These are phyloP conservation scores for Carpinus viminea DNA, from an alignment of 306 rosid genomes.

Conservation along the genomic window DNA sequence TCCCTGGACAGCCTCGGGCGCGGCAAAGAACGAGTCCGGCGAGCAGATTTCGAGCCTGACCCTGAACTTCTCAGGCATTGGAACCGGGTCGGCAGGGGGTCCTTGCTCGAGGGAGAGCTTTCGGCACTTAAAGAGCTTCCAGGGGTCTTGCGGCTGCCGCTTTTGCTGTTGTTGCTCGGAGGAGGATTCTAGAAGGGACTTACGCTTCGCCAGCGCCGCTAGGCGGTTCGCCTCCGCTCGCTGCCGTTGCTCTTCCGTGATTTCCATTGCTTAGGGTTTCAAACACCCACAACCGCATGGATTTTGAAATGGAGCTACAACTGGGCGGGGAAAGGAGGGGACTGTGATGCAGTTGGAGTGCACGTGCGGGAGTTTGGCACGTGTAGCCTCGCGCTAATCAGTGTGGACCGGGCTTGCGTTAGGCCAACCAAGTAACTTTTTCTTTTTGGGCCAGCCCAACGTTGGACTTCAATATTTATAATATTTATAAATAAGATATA, in stretches of 20 bases:
- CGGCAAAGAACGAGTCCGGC: conserved; percentile 64
- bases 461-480: too few species aligned
- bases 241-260: conserved; percentile 70
- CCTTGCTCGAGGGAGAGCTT: conserved; percentile 44
- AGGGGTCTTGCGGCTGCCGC: conserved; percentile 27
- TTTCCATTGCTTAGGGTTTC: conserved; percentile 35
- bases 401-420: background rate
- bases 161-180: conserved; percentile 12
- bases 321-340: background rate
- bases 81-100: background rate
- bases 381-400: background rate
- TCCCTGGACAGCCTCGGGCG: conserved; percentile 44
- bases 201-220: conserved; percentile 81
- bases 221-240: conserved; percentile 73
- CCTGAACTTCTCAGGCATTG: conserved; percentile 38
- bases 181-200: conserved; percentile 50
- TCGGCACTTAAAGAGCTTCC: conserved; percentile 76
- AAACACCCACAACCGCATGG: background rate
- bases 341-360: background rate
- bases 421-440: background rate
- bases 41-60: conserved; percentile 77
- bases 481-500: too few species aligned
- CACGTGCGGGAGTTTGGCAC: background rate
- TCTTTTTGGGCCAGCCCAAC: background rate
- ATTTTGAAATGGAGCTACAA: background rate